Conservation (phyloP, 768 basidiomycete genomes). For the Psilocybe cyanescens region DNA sequence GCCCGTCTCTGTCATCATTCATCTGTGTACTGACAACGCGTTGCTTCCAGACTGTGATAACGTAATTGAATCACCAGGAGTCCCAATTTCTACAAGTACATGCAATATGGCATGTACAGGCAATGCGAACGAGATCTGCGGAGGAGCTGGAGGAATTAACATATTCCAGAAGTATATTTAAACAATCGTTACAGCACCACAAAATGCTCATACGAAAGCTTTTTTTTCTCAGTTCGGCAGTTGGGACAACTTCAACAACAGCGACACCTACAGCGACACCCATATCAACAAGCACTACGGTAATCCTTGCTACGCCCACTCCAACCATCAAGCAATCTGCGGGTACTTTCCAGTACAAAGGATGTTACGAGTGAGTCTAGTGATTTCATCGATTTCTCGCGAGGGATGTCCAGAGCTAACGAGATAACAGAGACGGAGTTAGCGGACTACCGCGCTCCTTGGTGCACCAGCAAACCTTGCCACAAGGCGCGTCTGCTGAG, state of each 20-base stretch:
- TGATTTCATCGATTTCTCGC: no score
- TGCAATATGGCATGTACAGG: slow-evolving; percentile 9
- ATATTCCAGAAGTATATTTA: slow-evolving; percentile 12
- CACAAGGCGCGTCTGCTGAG: slow-evolving; percentile 16
- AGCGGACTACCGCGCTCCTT: slow-evolving; percentile 16
- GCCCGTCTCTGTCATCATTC: neutral
- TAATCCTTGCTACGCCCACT: slow-evolving; percentile 1
- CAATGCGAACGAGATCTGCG: slow-evolving; percentile 2
- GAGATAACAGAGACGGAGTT: slow-evolving; percentile 12
- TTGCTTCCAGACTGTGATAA: slow-evolving; percentile 6
- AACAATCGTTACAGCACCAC: neutral
- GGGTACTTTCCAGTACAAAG: slow-evolving; percentile 16
- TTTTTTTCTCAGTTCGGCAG: neutral
- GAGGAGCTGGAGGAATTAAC: slow-evolving; percentile 10
- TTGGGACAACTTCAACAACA: neutral
- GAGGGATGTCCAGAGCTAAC: neutral
- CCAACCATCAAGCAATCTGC: slow-evolving; percentile 15
- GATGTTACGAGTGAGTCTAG: slow-evolving; percentile 16
- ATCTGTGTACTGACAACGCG: neutral
- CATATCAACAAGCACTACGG: neutral
- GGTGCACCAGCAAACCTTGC: neutral
- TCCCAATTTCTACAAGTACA: neutral
- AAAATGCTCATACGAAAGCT: neutral
- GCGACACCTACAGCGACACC: neutral
- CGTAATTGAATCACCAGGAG: slow-evolving; percentile 9